These are phyloP conservation scores for Colletotrichum plurivorum DNA, from an alignment of 2,329 filamentous ascomycete genomes.

Conservation along the genomic window DNA sequence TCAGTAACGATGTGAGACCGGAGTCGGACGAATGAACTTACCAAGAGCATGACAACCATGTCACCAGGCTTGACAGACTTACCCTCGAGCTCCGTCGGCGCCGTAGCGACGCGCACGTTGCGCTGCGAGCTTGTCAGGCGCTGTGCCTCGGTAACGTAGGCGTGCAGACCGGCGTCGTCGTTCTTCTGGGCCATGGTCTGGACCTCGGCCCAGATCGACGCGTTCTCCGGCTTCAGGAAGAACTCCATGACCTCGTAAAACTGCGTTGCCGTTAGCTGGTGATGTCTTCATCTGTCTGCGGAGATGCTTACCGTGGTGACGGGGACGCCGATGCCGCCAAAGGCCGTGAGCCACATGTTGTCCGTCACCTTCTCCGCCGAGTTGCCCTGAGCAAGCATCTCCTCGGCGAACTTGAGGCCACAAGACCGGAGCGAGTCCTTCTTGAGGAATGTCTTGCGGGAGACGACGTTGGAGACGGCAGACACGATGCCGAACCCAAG, in stretches of 20 bases:
- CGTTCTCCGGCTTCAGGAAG: slow-evolving; percentile 58
- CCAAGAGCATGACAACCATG: slow-evolving; percentile 56
- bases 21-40: slow-evolving; percentile 45
- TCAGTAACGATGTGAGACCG: neutral
- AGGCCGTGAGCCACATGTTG: slow-evolving; percentile 55
- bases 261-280: slow-evolving; percentile 42
- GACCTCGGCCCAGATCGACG: slow-evolving; percentile 58
- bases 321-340: slow-evolving; percentile 55
- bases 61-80: slow-evolving; percentile 56
- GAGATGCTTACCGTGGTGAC: slow-evolving; percentile 52
- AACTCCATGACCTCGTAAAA: slow-evolving; percentile 60
- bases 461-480: slow-evolving; percentile 46
- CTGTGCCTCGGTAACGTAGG: slow-evolving; percentile 58
- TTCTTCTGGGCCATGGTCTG: slow-evolving; percentile 54
- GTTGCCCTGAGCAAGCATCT: slow-evolving; percentile 51
- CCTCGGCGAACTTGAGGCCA: slow-evolving; percentile 55
- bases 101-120: slow-evolving; percentile 53
- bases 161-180: slow-evolving; percentile 51
- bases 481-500: slow-evolving; percentile 49
- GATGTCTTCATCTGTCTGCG: too few species aligned
- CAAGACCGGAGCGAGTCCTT: slow-evolving; percentile 53
- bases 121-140: slow-evolving; percentile 57
- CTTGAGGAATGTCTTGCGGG: slow-evolving; percentile 49
- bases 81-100: slow-evolving; percentile 53
- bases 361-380: slow-evolving; percentile 52